phyloP scores from a whole-genome alignment of 129 eudicot genomes.

The Flaveria sonorensis region DNA sequence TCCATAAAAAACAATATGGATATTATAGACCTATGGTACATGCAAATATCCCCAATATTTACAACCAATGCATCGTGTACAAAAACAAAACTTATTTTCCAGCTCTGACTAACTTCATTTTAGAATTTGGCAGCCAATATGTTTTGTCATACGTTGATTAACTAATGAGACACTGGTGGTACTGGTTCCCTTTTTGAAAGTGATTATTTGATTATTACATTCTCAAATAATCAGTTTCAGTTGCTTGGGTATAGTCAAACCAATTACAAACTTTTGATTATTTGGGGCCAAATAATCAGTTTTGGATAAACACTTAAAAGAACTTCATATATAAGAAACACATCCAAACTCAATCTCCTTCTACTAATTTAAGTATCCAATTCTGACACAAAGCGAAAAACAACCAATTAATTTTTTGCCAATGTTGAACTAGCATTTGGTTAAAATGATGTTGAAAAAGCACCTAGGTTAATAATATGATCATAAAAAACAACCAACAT shows the following conservation, averaged over 20 bases:
- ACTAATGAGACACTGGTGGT: neutral
- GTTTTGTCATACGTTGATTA: neutral
- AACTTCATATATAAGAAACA: neutral
- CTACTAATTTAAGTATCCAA: neutral
- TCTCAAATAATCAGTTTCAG: neutral
- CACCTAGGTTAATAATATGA: neutral
- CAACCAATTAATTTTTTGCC: neutral
- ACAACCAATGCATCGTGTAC: neutral
- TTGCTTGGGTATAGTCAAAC: neutral
- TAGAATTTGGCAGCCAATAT: neutral
- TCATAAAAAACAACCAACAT: conserved; percentile 8
- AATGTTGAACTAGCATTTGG: conserved; percentile 1
- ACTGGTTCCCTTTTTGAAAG: neutral
- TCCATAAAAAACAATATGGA: neutral
- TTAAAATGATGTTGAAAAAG: neutral
- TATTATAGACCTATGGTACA: neutral
- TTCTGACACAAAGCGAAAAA: neutral
- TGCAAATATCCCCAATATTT: neutral
- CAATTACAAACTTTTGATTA: neutral
- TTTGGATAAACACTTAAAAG: neutral
- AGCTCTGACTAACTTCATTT: neutral
- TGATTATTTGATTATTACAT: neutral
- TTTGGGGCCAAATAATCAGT: neutral
- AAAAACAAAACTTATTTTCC: neutral
- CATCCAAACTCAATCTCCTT: neutral